A percentile compares a stretch with the other conserved stretches of the same genome.
These are phyloP conservation scores for Leptographium wingfieldii DNA, from an alignment of 2,329 filamentous ascomycete species.

Conservation along the genomic window DNA sequence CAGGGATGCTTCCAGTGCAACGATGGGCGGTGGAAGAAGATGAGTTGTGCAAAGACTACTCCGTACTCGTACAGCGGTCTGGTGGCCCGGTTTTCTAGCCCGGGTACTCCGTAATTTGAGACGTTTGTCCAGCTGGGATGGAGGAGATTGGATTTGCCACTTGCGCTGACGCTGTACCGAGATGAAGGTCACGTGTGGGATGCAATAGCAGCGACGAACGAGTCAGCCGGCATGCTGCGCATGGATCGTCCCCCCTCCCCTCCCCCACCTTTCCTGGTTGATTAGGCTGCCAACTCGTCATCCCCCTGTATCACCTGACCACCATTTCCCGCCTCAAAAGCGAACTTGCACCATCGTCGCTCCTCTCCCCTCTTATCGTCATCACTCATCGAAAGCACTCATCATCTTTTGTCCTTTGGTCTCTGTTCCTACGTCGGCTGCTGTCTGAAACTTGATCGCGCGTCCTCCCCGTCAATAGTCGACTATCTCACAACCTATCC, in stretches of 20 bases:
- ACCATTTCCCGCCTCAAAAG: conserved; percentile 3
- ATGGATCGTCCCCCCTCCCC: not conserved
- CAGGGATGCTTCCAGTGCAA: too few species aligned
- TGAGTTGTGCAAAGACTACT: too few species aligned
- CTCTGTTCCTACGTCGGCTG: not conserved
- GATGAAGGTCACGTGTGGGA: too few species aligned
- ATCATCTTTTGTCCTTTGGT: not conserved
- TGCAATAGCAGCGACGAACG: not conserved
- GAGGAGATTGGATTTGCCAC: too few species aligned
- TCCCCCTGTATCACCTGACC: conserved; percentile 11
- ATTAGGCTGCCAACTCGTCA: conserved; percentile 13
- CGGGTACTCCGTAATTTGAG: too few species aligned
- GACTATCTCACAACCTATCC: not conserved
- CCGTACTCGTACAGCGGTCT: too few species aligned
- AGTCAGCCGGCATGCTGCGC: not conserved
- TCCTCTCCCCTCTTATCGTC: not conserved
- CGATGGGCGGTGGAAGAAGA: too few species aligned
- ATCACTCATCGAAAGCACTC: not conserved
- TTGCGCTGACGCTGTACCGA: too few species aligned
- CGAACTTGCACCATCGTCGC: not conserved
- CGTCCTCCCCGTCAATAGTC: not conserved
- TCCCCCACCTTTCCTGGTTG: not conserved
- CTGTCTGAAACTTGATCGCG: not conserved
- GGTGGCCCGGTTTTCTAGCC: too few species aligned
- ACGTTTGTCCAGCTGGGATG: too few species aligned